Conservation (phyloP, 306 rosid genomes). For the Rubus idaeus region DNA sequence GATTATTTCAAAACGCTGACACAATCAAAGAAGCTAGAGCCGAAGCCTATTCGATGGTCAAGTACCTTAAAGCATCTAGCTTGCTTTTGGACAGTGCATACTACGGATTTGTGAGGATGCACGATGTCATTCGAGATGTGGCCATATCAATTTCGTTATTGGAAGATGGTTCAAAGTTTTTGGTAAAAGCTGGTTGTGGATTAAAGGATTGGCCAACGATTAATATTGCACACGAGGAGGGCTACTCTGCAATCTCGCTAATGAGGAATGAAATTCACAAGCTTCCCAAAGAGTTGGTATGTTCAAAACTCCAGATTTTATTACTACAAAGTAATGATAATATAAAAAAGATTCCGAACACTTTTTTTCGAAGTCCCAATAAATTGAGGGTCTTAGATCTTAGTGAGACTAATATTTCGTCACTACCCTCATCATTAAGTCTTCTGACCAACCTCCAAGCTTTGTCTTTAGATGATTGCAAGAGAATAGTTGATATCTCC, state of each 20-base stretch:
- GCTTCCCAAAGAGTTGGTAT: neutral
- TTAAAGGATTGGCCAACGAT: neutral
- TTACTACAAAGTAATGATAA: neutral
- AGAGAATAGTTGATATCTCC: neutral
- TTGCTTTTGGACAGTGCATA: neutral
- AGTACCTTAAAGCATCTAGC: neutral
- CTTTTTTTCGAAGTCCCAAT: neutral
- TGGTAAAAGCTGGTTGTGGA: neutral
- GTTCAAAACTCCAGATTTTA: neutral
- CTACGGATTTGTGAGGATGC: neutral
- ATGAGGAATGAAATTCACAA: neutral
- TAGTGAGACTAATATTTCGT: neutral
- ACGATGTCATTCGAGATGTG: neutral
- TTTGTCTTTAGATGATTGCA: neutral
- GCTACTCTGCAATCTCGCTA: neutral
- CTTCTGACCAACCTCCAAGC: neutral
- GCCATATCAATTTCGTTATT: neutral
- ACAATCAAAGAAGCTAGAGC: neutral
- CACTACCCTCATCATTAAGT: neutral
- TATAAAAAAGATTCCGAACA: neutral
- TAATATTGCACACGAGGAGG: neutral
- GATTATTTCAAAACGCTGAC: neutral
- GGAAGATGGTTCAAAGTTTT: neutral
- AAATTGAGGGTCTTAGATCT: neutral
- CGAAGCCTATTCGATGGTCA: neutral